Evolutionary conservation across 139 green algal genomes (phyloP), one percentile per base, ranked within the genome.

Genomic region (Tetratostichococcus sp.): DNA sequence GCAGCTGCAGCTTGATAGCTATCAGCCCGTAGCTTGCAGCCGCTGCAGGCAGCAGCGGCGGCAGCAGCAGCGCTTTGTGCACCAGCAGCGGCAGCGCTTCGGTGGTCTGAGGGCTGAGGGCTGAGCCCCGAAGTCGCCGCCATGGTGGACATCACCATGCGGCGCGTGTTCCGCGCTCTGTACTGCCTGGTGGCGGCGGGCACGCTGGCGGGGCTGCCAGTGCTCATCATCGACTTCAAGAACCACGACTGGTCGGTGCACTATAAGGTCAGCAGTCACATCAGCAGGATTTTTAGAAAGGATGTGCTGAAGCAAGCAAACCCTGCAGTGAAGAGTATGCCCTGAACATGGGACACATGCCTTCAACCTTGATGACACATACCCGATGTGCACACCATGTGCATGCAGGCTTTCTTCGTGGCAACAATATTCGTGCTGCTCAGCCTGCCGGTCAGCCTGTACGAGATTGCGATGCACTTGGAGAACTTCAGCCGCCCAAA

Each of bases 391-490:
- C 19, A 4, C 28, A 23, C n/a, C 21, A 30, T 68, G 42, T 72
- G 4, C 1, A 26, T 73, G 69, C 23, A 88, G 93, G 93, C 85
- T 5, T 98, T 92, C 89, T 94, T 96, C 62, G 87, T 96, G n/a
- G 91, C 87, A 1, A 93, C 91, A 35, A 86, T 98, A 3, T 97
- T 98, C 71, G 91, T 96, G 22, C 87, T 97, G 32, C 69, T 97
- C 32, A 87, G 91, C 0, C 77, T 97, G 25, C 91, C 94, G 28
- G 92, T 97, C 35, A 89, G 86, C 17, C 85, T 97, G 1, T 97
- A 97, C 72, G 93, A 97, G 84, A 88, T 97, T 30, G 93, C 92
- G 25, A 91, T 97, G 91, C 94, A 98, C 84, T 87, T 95, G 28
- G 92, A 96, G 75, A 93, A 97, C 85, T 98, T 96, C 80, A 94